Evolutionary conservation across 768 basidiomycete species (phyloP).

Genomic region (Exidia glandulosa): DNA sequence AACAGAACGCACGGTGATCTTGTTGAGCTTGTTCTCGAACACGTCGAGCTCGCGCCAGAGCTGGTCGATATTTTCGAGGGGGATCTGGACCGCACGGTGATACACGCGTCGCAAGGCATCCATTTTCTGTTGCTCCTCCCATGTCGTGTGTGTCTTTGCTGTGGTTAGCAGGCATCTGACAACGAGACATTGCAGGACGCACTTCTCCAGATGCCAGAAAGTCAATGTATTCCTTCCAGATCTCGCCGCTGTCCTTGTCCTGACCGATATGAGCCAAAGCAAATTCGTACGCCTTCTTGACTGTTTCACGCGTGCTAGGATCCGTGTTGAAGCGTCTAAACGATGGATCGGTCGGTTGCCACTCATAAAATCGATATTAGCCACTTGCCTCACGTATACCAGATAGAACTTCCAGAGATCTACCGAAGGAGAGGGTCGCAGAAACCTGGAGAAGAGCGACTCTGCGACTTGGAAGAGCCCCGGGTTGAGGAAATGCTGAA

Average conservation of each 20-base stretch:
- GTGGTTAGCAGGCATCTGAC: no score
- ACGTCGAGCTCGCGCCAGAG: conserved; percentile 91
- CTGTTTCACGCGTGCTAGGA: conserved; percentile 57
- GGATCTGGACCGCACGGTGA: conserved; percentile 88
- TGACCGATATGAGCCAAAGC: conserved; percentile 85
- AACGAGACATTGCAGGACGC: no score
- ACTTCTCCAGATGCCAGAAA: conserved; percentile 78
- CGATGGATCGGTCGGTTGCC: not conserved
- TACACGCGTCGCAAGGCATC: conserved; percentile 85
- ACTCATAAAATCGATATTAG: not conserved
- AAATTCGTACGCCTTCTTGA: conserved; percentile 87
- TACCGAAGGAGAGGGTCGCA: conserved; percentile 77
- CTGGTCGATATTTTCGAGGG: conserved; percentile 83
- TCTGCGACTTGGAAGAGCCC: conserved; percentile 68
- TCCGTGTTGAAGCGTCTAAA: conserved; percentile 44
- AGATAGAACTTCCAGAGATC: conserved; percentile 91
- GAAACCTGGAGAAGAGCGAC: conserved; percentile 77
- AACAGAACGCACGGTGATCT: conserved; percentile 59
- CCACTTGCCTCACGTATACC: conserved; percentile 81
- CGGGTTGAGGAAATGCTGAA: conserved; percentile 61
- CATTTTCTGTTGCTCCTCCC: conserved; percentile 96
- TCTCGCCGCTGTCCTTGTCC: conserved; percentile 84
- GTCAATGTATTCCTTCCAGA: conserved; percentile 91
- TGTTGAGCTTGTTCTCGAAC: conserved; percentile 83
- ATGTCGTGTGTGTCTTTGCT: conserved; percentile 59